Evolutionary conservation across 768 basidiomycete genomes (phyloP).

Genomic region (Amyloporia xantha): DNA sequence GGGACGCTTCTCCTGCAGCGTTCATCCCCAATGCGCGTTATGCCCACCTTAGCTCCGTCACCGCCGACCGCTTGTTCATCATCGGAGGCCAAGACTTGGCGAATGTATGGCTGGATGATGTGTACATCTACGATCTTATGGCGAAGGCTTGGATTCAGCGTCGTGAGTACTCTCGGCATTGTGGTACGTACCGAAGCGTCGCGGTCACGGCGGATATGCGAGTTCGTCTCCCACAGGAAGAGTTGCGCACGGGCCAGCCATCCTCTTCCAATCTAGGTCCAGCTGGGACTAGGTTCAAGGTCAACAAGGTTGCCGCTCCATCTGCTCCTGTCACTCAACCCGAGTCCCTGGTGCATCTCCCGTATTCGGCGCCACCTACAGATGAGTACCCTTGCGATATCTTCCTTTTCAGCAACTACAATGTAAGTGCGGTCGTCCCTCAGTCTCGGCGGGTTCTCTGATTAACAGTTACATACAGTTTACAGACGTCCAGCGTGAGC

Average conservation of each 20-base stretch:
- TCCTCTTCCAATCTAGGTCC: conserved; percentile 35
- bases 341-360: conserved; percentile 60
- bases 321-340: conserved; percentile 47
- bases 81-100: conserved; percentile 94
- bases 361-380: conserved; percentile 67
- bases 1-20: conserved; percentile 32
- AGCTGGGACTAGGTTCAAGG: conserved; percentile 52
- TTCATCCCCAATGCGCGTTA: conserved; percentile 81
- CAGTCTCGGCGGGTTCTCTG: background rate
- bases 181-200: conserved; percentile 93
- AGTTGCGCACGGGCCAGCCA: conserved; percentile 38
- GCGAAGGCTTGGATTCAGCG: conserved; percentile 71
- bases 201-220: conserved; percentile 68
- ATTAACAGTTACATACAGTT: conserved; percentile 43
- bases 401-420: conserved; percentile 93
- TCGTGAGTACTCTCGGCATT: conserved; percentile 83
- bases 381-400: conserved; percentile 81
- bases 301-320: conserved; percentile 34
- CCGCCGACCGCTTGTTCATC: conserved; percentile 77
- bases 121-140: conserved; percentile 81
- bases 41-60: conserved; percentile 88
- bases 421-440: conserved; percentile 43
- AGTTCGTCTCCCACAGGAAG: conserved; percentile 65
- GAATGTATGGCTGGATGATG: conserved; percentile 91
- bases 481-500: conserved; percentile 91